These are phyloP conservation scores for Ambrosiella cleistominuta DNA, from an alignment of 2,329 filamentous ascomycete species.

Conservation along the genomic window DNA sequence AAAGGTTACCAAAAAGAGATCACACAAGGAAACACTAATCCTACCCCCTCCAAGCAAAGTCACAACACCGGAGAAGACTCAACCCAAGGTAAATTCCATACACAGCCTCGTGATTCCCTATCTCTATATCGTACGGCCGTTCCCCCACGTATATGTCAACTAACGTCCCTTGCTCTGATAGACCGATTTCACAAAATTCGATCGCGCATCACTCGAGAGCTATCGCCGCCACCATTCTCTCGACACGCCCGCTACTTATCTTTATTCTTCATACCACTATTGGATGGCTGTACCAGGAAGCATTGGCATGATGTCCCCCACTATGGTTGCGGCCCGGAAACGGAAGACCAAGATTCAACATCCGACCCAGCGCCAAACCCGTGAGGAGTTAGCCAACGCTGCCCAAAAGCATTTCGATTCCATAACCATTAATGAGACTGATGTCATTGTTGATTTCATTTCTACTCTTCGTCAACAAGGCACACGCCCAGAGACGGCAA, in stretches of 20 bases:
- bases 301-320: constrained; percentile 57
- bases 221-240: constrained; percentile 62
- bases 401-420: constrained; percentile 75
- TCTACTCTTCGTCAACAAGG: constrained; percentile 39
- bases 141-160: background rate
- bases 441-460: constrained; percentile 64
- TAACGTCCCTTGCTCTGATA: constrained; percentile 17
- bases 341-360: constrained; percentile 37
- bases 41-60: constrained; percentile 9
- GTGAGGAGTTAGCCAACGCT: constrained; percentile 52
- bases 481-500: constrained; percentile 8
- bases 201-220: constrained; percentile 49
- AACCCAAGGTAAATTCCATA: constrained; percentile 10
- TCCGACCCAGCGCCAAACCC: constrained; percentile 36
- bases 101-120: background rate
- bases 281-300: constrained; percentile 42
- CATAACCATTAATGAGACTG: constrained; percentile 61
- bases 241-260: constrained; percentile 53
- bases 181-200: constrained; percentile 52
- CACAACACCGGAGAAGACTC: constrained; percentile 8
- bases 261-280: constrained; percentile 38
- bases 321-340: constrained; percentile 39
- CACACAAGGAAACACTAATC: constrained; percentile 19
- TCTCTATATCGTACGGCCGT: background rate
- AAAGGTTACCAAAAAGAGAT: constrained; percentile 28